Evolutionary conservation across 345 rosid species (phyloP).

Genomic region (Lepidium didymum): DNA sequence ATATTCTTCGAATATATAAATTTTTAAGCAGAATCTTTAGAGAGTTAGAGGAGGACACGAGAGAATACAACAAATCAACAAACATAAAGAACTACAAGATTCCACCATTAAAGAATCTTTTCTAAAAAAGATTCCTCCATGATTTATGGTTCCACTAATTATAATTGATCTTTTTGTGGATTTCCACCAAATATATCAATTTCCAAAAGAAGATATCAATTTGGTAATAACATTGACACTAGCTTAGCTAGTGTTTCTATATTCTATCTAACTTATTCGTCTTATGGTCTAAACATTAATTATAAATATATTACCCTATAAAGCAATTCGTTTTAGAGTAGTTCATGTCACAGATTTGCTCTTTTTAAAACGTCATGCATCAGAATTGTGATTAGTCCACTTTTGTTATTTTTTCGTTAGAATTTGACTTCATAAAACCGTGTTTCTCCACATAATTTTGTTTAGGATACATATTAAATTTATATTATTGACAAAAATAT

Average conservation of each 20-base stretch:
- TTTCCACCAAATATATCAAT: conserved; percentile 19
- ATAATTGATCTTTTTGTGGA: conserved; percentile 20
- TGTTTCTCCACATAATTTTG: too few relatives aligned
- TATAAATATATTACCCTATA: background rate
- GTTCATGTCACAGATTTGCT: background rate
- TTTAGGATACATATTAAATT: too few relatives aligned
- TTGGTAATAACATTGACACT: background rate
- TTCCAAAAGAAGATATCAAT: conserved; percentile 4
- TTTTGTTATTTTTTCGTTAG: too few relatives aligned
- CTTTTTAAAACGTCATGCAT: background rate
- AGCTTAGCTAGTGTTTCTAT: conserved; percentile 9
- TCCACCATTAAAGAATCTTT: conserved; percentile 17
- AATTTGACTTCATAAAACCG: too few relatives aligned
- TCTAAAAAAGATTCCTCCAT: conserved; percentile 21
- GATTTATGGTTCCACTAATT: conserved; percentile 26
- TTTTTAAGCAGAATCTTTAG: conserved; percentile 4
- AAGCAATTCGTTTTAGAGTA: background rate
- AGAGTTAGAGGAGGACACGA: conserved; percentile 13
- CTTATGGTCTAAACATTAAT: background rate
- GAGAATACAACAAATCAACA: conserved; percentile 23
- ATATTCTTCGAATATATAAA: background rate
- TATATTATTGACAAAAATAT: too few relatives aligned
- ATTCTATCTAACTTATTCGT: background rate
- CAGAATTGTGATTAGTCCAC: too few relatives aligned
- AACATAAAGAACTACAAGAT: conserved; percentile 18